Evolutionary conservation across 1,284 basidiomycete species (phyloP).

Genomic region (Apiotrichum sp.): DNA sequence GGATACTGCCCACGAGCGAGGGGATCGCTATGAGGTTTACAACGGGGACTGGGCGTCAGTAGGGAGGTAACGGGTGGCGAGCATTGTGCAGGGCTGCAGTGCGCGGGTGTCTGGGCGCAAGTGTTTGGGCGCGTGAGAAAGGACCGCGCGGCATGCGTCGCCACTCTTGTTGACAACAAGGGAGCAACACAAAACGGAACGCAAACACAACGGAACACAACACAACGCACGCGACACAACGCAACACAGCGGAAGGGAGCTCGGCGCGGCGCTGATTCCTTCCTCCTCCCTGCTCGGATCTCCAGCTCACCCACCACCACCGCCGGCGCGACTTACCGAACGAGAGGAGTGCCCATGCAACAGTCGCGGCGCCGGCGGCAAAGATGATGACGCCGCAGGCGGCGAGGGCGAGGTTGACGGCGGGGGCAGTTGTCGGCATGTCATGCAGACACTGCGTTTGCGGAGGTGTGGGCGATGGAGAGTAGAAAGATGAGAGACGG

Average conservation of each 20-base stretch:
- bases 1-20: slow-evolving; percentile 13
- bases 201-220: too few species aligned
- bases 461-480: not conserved
- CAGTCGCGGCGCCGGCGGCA: slow-evolving; percentile 5
- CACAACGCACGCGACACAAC: too few species aligned
- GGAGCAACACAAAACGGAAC: too few species aligned
- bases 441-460: not conserved
- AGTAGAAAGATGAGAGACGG: too few species aligned
- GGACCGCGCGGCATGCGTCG: not conserved
- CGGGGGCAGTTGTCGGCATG: slow-evolving; percentile 2
- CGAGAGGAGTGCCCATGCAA: slow-evolving; percentile 8
- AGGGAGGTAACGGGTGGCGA: slow-evolving; percentile 4
- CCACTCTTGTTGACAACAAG: not conserved
- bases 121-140: not conserved
- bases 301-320: too few species aligned
- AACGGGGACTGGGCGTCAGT: slow-evolving; percentile 10
- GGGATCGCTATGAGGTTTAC: slow-evolving; percentile 20
- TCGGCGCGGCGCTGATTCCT: too few species aligned
- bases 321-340: slow-evolving; percentile 9
- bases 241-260: too few species aligned
- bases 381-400: slow-evolving; percentile 15
- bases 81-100: not conserved
- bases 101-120: too few species aligned
- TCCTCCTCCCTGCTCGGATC: too few species aligned
- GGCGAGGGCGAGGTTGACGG: slow-evolving; percentile 11